Base-by-base conservation (phyloP, 2,329 filamentous ascomycete genomes). In the Chrysoporthe deuterocubensis region DNA sequence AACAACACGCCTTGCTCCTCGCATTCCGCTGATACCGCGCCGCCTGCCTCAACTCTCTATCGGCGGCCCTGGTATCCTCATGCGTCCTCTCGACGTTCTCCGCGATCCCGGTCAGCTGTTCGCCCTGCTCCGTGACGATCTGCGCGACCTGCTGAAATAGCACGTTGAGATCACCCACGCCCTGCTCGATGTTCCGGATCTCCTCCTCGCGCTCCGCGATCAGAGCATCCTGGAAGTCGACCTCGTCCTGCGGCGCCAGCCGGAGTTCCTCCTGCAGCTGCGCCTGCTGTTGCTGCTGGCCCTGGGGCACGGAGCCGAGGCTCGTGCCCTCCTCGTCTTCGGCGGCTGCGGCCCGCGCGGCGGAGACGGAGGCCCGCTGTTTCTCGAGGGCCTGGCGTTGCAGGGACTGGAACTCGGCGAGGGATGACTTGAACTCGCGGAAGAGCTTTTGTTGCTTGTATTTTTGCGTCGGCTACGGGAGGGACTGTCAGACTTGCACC, bases 61-160 rank as follows among this genome's bases (percentile, higher is more conserved):
- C 93, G 54, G 95, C 96, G 50, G 93, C 93, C 65, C 89, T 85
- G 14, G 94, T 97, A 76, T 97, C 91, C 68, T 91, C 89, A 70
- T 91, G 87, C 58, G 94, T 92, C 71, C 90, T 90, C 78, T 96
- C 89, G 7, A 98, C 93, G 74, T 97, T 97, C 73, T 93, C 90
- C 70, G 89, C 90, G 74, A 99, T 97, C 21, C 92, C 92, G 75
- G 95, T 91, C 42, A 99, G 84, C 79, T 92, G 89, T 73, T 93
- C 92, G 62, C 96, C 96, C 81, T 99, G 96, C 81, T 98, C 95
- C 70, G 89, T 89, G 62, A 99, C 94, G 78, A 99, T 97, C 78
- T 97, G 94, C 59, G 95, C 96, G n/a, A 99, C 94, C 82, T 99
- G 95, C 71, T 94, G 87, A 84, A 99, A 99, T 56, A 99, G 86